These are phyloP conservation scores for Ceratobasidium papillatum DNA, from an alignment of 1,284 basidiomycete genomes.

Conservation along the genomic window DNA sequence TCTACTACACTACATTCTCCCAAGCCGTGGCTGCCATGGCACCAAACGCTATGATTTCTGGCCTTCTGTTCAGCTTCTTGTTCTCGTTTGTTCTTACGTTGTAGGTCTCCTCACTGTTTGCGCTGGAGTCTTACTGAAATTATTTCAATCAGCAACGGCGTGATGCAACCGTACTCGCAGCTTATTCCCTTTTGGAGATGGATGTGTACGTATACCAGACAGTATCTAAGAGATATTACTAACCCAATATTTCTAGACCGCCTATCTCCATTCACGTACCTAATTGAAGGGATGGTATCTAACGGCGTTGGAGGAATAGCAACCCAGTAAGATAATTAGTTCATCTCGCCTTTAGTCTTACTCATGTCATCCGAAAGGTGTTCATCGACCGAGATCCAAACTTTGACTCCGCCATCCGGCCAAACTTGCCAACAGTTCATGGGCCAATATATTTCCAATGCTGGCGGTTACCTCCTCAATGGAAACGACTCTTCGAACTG, in stretches of 20 bases:
- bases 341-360: constrained; percentile 52
- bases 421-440: constrained; percentile 81
- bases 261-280: constrained; percentile 77
- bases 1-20: constrained; percentile 67
- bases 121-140: constrained; percentile 27
- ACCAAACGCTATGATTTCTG: constrained; percentile 71
- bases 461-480: constrained; percentile 84
- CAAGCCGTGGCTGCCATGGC: constrained; percentile 73
- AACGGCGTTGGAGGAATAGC: constrained; percentile 53
- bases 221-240: not conserved
- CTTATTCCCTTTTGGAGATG: constrained; percentile 81
- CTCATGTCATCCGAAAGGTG: constrained; percentile 56
- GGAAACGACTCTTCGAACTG: constrained; percentile 66
- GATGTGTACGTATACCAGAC: constrained; percentile 61
- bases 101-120: constrained; percentile 54
- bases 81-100: constrained; percentile 72
- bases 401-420: constrained; percentile 74
- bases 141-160: constrained; percentile 61
- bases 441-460: constrained; percentile 65
- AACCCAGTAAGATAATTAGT: not conserved
- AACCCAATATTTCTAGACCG: constrained; percentile 54
- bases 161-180: constrained; percentile 67
- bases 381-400: constrained; percentile 70
- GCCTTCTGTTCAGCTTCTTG: constrained; percentile 68
- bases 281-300: constrained; percentile 66